Base-by-base conservation (phyloP, 495 filamentous ascomycete species). In the Neurospora sp. region DNA sequence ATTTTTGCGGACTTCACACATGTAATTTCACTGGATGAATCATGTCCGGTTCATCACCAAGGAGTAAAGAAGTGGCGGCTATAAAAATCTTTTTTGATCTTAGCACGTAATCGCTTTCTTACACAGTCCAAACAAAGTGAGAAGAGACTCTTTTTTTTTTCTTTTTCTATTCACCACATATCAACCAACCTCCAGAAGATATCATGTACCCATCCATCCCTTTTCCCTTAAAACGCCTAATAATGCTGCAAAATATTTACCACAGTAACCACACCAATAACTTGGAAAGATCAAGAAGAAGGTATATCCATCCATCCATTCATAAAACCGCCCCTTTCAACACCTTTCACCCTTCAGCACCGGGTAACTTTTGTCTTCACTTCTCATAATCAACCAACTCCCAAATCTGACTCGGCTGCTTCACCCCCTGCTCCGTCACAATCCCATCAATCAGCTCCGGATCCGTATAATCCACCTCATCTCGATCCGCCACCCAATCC, bases 381-480 rank as follows among this genome's bases (percentile, higher is more conserved):
- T 76, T 77, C 37, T 81, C 80, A 39, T 77, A 74, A 72, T 81
- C 79, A 31, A 79, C 75, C 75, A 81, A 77, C 73, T 81, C 77
- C 78, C 77, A 80, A 42, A 81, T 81, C 72, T 77, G 73, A 69
- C 75, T 77, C 35, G 83, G 76, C 69, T 81, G 81, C 74, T 83
- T 83, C 70, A 83, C 78, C 59, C 83, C 83, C 71, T 81, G 80
- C 73, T 85, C 82, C 8, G 81, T 84, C 48, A 85, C 75, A 69
- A 74, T 68, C 10, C 70, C 72, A n/a, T 78, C 75, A 37, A 77
- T 74, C 40, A 73, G 53, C 44, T 45, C 75, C 79, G 84, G 78
- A 77, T 89, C 88, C 12, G 94, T 97, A 78, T 92, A 97, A 79
- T 99, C 96, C 16, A 98, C 94, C 53, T 82, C 84, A 68, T 81